These are phyloP conservation scores for Nematocida sp. DNA, from an alignment of 371 early-diverging fungal species.

Conservation along the genomic window DNA sequence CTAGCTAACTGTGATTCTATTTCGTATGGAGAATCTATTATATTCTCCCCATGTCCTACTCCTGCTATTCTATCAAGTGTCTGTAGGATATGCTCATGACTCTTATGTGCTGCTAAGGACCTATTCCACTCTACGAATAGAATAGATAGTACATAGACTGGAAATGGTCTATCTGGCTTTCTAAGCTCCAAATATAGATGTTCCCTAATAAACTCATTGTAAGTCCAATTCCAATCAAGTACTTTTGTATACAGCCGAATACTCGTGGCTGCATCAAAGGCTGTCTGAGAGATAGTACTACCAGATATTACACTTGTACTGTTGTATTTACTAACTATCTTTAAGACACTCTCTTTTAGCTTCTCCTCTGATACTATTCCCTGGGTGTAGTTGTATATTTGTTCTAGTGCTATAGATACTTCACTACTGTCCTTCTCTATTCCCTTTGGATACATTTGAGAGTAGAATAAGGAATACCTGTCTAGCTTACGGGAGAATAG, in stretches of 20 bases:
- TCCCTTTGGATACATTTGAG: slow-evolving; percentile 18
- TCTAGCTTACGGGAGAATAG: slow-evolving; percentile 27
- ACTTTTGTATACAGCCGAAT: slow-evolving; percentile 55
- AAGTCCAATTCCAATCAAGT: slow-evolving; percentile 65
- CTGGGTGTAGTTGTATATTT: slow-evolving; percentile 13
- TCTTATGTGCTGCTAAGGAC: slow-evolving; percentile 52
- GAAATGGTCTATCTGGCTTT: slow-evolving; percentile 24
- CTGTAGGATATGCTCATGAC: slow-evolving; percentile 51
- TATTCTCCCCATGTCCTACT: slow-evolving; percentile 40
- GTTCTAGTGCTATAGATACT: slow-evolving; percentile 5
- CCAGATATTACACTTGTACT: background rate
- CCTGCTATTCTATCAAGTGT: slow-evolving; percentile 36
- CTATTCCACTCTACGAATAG: slow-evolving; percentile 47
- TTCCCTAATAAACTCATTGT: slow-evolving; percentile 59
- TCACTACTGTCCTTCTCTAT: slow-evolving; percentile 45
- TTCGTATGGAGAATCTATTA: slow-evolving; percentile 9
- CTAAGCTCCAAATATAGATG: slow-evolving; percentile 41
- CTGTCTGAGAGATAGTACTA: background rate
- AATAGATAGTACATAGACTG: slow-evolving; percentile 46
- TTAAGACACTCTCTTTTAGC: background rate
- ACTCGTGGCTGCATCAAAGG: slow-evolving; percentile 47
- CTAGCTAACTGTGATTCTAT: slow-evolving; percentile 39
- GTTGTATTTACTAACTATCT: slow-evolving; percentile 3
- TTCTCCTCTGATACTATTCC: background rate
- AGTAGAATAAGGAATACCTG: slow-evolving; percentile 15